phyloP scores from a whole-genome alignment of 352 stramenopile species.

The Phytopythium boreale region DNA sequence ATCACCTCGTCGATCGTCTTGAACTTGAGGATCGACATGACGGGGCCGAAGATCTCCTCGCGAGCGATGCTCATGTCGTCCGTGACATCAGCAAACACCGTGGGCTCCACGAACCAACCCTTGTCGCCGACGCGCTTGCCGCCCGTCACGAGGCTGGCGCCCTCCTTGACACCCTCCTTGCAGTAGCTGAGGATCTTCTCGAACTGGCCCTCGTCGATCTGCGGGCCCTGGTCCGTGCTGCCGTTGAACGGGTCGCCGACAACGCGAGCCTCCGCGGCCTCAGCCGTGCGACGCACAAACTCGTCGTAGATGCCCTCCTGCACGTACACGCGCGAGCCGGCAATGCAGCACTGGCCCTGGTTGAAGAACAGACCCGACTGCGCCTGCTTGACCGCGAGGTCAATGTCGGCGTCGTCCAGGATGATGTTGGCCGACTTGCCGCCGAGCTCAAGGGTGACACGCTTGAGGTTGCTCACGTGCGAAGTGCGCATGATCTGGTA shows the following conservation, averaged over 20 bases:
- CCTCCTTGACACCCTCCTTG: constrained; percentile 74
- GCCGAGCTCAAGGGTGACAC: constrained; percentile 71
- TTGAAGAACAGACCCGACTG: constrained; percentile 81
- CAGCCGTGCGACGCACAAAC: constrained; percentile 67
- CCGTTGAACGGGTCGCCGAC: constrained; percentile 52
- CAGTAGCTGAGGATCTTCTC: constrained; percentile 86
- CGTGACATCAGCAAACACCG: constrained; percentile 82
- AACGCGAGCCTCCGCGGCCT: constrained; percentile 42
- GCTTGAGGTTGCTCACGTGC: constrained; percentile 72
- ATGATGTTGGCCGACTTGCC: constrained; percentile 82
- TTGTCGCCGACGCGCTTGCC: constrained; percentile 65
- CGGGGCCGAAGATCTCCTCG: constrained; percentile 93
- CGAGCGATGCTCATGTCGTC: constrained; percentile 88
- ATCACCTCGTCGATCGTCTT: constrained; percentile 89
- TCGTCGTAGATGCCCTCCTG: constrained; percentile 87
- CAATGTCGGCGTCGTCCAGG: constrained; percentile 64
- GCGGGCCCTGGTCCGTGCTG: constrained; percentile 43
- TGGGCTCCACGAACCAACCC: constrained; percentile 92
- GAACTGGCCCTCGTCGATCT: constrained; percentile 72
- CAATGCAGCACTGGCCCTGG: constrained; percentile 87
- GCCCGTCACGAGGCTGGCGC: constrained; percentile 77
- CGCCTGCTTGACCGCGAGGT: constrained; percentile 45
- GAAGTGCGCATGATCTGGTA: constrained; percentile 60
- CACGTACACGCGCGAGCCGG: constrained; percentile 84
- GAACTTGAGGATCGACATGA: constrained; percentile 90